phyloP scores from a whole-genome alignment of 2,329 filamentous ascomycete genomes.

The Epichloe baconii region DNA sequence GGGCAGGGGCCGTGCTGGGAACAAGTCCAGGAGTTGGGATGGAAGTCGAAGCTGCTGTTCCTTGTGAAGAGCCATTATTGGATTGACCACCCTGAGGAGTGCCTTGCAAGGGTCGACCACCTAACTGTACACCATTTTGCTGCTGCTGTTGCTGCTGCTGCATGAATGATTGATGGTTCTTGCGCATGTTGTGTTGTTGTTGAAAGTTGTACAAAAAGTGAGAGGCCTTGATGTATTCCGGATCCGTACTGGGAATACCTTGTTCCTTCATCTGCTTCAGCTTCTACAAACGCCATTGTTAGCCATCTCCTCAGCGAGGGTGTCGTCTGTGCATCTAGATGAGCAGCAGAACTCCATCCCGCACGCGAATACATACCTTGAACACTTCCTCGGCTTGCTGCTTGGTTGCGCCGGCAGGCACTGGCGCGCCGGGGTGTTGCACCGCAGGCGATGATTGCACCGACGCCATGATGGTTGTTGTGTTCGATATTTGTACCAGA shows the following conservation, averaged over 20 bases:
- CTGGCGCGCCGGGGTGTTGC: conserved; percentile 48
- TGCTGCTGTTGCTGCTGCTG: conserved; percentile 25
- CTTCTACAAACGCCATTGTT: conserved; percentile 41
- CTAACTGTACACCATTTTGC: conserved; percentile 38
- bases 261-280: conserved; percentile 79
- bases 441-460: conserved; percentile 60
- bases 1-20: conserved; percentile 18
- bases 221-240: conserved; percentile 74
- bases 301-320: background rate
- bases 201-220: conserved; percentile 63
- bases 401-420: conserved; percentile 57
- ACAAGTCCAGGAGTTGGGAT: conserved; percentile 17
- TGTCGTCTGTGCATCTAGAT: background rate
- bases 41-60: conserved; percentile 24
- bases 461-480: conserved; percentile 54
- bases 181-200: conserved; percentile 46
- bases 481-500: conserved; percentile 5
- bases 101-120: conserved; percentile 25
- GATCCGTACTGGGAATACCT: conserved; percentile 69
- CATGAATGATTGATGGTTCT: conserved; percentile 30
- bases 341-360: background rate
- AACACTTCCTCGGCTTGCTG: conserved; percentile 68
- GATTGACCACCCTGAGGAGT: conserved; percentile 19
- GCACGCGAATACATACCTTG: conserved; percentile 34
- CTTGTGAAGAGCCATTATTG: conserved; percentile 19